Evolutionary conservation across 2,329 filamentous ascomycete species (phyloP).

Genomic region (Cladophialophora chaetospira): DNA sequence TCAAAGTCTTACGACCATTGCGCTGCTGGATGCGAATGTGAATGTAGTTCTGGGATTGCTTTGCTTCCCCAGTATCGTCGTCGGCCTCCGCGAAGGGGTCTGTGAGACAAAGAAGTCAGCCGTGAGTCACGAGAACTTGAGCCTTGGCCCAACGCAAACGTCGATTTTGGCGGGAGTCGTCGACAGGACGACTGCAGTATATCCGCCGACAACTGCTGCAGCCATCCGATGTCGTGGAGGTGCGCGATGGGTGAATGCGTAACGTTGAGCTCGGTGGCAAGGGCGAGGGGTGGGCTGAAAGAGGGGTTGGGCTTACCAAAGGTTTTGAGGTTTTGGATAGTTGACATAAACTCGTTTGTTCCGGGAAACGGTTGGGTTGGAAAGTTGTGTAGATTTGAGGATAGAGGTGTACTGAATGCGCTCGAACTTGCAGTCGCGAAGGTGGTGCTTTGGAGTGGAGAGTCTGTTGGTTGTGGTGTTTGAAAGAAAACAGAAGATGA

Average conservation of each 20-base stretch:
- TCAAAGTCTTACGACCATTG: constrained; percentile 99
- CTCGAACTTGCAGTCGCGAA: constrained; percentile 6
- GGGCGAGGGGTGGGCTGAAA: constrained; percentile 20
- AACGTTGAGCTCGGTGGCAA: neutral
- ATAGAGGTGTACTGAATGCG: neutral
- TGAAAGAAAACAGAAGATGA: neutral
- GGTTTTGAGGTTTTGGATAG: constrained; percentile 95
- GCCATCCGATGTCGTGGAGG: constrained; percentile 8
- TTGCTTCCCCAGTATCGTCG: constrained; percentile 95
- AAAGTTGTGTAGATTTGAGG: neutral
- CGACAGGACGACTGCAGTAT: neutral
- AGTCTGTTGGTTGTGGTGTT: constrained; percentile 21
- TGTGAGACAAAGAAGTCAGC: constrained; percentile 45
- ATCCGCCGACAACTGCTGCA: neutral
- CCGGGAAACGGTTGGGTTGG: constrained; percentile 7
- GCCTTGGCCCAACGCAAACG: neutral
- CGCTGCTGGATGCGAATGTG: constrained; percentile 99
- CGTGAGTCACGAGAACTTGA: constrained; percentile 8
- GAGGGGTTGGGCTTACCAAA: constrained; percentile 68
- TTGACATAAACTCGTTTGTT: constrained; percentile 81
- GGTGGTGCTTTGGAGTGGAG: constrained; percentile 17
- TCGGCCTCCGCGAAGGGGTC: constrained; percentile 99
- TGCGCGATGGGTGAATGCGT: neutral
- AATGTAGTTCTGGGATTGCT: constrained; percentile 96
- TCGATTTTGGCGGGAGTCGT: neutral